Percentiles rank a stretch among this genome's conserved stretches.
phyloP scores from a whole-genome alignment of 805 yeast genomes.

The Pichia deserticola region DNA sequence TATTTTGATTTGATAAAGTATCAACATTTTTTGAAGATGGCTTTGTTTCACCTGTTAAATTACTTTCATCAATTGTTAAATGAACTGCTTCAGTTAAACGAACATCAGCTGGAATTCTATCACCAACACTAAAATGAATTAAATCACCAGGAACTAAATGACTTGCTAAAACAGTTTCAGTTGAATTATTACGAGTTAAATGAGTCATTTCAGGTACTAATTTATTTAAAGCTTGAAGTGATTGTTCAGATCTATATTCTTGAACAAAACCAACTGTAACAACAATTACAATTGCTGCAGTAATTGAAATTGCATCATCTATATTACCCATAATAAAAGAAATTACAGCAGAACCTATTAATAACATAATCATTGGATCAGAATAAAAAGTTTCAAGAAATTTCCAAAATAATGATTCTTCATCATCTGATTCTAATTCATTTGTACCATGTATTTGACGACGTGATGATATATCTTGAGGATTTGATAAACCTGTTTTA shows the following conservation, averaged over 20 bases:
- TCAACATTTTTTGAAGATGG: constrained; percentile 68
- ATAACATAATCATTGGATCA: constrained; percentile 81
- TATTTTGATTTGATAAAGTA: constrained; percentile 26
- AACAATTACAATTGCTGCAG: constrained; percentile 86
- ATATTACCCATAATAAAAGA: constrained; percentile 91
- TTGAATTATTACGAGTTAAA: constrained; percentile 71
- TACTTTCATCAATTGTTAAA: constrained; percentile 84
- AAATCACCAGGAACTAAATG: constrained; percentile 93
- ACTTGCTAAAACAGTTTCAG: constrained; percentile 78
- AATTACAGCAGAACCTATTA: constrained; percentile 83
- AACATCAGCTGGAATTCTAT: constrained; percentile 92
- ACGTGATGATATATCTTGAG: constrained; percentile 66
- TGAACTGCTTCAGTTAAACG: constrained; percentile 74
- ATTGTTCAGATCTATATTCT: constrained; percentile 92
- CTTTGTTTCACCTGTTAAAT: constrained; percentile 89
- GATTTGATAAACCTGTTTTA: constrained; percentile 52
- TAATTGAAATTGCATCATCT: constrained; percentile 92
- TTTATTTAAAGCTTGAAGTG: constrained; percentile 84
- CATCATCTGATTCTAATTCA: constrained; percentile 70
- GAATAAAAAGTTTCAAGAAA: constrained; percentile 77
- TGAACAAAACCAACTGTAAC: constrained; percentile 97
- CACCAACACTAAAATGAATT: constrained; percentile 86
- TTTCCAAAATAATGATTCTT: constrained; percentile 63
- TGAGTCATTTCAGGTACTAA: constrained; percentile 97
- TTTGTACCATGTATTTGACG: constrained; percentile 73